Base-by-base conservation (phyloP, 1,284 basidiomycete genomes). In the Pyrrhoderma lamaoense region DNA sequence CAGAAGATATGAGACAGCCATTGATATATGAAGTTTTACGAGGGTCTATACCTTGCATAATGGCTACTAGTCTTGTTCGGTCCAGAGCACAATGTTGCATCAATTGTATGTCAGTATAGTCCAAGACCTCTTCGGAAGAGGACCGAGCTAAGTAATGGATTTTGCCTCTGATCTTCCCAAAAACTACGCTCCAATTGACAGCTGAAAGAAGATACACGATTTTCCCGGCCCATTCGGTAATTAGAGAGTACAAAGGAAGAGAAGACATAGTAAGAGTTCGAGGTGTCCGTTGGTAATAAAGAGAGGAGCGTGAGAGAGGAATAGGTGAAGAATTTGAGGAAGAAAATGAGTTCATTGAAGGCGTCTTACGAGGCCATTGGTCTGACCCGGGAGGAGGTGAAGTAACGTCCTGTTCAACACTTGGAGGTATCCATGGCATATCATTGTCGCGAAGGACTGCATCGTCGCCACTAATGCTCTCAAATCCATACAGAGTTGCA, bases 151-250 rank as follows among this genome's bases (percentile, higher is more conserved):
- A 75, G 54, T 70, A 76, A 57, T 77, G 76, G 39, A 93, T 86
- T 66, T 88, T 85, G 42, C 73, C 73, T 52, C 83, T 80, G 53
- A 95, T 77, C 16, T 89, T 78, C 19, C 76, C 70, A 57, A 88
- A 79, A 16, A 97, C 85, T 7, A 90, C 77, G 31, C 71, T 68
- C 93, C 93, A 97, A 63, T 97, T 96, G 18, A 89, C 89, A 0
- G 89, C 84, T 5, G 93, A 94, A 13, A 97, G 76, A 63, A 89
- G 85, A 64, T 89, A 94, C 40, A 96, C 77, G 59, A 95, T 83
- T 43, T 85, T 81, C 11, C 89, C 86, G 4, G 83, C 75, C 58
- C 76, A 84, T 62, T 82, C 80, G 52, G 77, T 73, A 55, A 88
- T 82, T 31, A 85, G 69, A 13, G 71, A 69, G 57, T 79, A 80